These are phyloP conservation scores for Cadophora sp. DNA, from an alignment of 2,329 filamentous ascomycete species.

Conservation along the genomic window DNA sequence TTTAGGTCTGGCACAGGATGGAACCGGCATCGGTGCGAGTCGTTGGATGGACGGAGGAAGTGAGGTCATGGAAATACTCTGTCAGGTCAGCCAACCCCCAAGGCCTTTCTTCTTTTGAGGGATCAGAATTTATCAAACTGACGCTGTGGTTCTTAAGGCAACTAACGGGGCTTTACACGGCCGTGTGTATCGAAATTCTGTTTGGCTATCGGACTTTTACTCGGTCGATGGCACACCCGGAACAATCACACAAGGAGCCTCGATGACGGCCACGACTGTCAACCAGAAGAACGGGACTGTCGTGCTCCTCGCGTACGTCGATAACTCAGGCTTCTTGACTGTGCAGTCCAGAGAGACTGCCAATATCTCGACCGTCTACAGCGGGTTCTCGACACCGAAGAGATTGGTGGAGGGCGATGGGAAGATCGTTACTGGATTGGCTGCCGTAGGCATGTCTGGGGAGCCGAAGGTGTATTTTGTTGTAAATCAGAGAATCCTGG, in stretches of 20 bases:
- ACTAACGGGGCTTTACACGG: slow-evolving; percentile 20
- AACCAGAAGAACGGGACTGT: slow-evolving; percentile 10
- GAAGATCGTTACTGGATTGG: slow-evolving; percentile 15
- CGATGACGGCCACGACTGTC: slow-evolving; percentile 14
- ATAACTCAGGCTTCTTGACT: slow-evolving; percentile 18
- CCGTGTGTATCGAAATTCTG: slow-evolving; percentile 14
- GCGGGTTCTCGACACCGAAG: slow-evolving; percentile 14
- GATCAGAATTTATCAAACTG: too few relatives aligned
- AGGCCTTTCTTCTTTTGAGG: too few relatives aligned
- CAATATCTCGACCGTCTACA: slow-evolving; percentile 16
- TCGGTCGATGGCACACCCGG: slow-evolving; percentile 24
- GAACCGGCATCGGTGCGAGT: slow-evolving; percentile 17
- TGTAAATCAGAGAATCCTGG: slow-evolving; percentile 12
- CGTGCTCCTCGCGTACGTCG: slow-evolving; percentile 21
- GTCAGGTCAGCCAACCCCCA: slow-evolving; percentile 16
- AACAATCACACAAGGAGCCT: slow-evolving; percentile 11
- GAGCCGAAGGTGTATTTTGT: slow-evolving; percentile 20
- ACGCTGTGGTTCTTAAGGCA: too few relatives aligned
- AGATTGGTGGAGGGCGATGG: slow-evolving; percentile 21
- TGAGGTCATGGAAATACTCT: slow-evolving; percentile 21
- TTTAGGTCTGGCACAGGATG: slow-evolving; percentile 11
- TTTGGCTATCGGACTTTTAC: slow-evolving; percentile 23
- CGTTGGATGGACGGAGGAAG: not conserved
- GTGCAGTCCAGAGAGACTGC: slow-evolving; percentile 20
- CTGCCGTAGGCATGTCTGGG: slow-evolving; percentile 16